Evolutionary conservation across 108 stramenopile genomes (phyloP).

Genomic region (Pseudonitzschia multistriata): DNA sequence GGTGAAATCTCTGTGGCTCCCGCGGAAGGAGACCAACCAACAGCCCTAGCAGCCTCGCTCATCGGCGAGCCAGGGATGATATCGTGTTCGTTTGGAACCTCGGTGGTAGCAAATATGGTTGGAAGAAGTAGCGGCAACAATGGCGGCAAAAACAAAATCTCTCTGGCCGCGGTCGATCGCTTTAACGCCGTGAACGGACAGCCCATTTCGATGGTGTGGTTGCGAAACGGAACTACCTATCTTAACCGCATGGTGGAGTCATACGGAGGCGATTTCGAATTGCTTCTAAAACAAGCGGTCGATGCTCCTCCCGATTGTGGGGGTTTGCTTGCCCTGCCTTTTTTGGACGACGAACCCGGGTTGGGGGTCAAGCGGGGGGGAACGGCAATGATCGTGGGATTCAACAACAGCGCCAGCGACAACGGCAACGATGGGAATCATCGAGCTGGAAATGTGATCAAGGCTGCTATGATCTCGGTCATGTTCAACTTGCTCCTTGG

Average conservation of each 20-base stretch:
- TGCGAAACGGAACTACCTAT: slow-evolving; percentile 53
- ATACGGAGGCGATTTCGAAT: slow-evolving; percentile 34
- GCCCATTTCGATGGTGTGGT: slow-evolving; percentile 52
- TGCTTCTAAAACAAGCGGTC: slow-evolving; percentile 33
- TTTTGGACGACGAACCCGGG: slow-evolving; percentile 57
- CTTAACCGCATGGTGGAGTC: slow-evolving; percentile 39
- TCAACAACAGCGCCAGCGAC: too few species aligned
- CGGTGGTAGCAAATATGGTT: slow-evolving; percentile 50
- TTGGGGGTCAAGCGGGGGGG: slow-evolving; percentile 32
- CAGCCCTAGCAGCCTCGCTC: slow-evolving; percentile 42
- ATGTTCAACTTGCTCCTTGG: slow-evolving; percentile 50
- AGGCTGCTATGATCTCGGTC: slow-evolving; percentile 44
- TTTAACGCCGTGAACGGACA: slow-evolving; percentile 45
- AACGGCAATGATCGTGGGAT: slow-evolving; percentile 42
- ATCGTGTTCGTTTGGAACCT: slow-evolving; percentile 49
- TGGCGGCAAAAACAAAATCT: not conserved
- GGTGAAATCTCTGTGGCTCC: slow-evolving; percentile 32
- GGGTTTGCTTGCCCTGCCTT: slow-evolving; percentile 48
- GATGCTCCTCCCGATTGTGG: slow-evolving; percentile 48
- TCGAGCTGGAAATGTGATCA: slow-evolving; percentile 36
- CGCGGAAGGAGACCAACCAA: slow-evolving; percentile 55
- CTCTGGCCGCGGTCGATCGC: slow-evolving; percentile 23
- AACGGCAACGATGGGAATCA: slow-evolving; percentile 19
- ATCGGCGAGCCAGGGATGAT: slow-evolving; percentile 43
- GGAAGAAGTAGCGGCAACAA: not conserved